Conservation (phyloP, 2,329 filamentous ascomycete genomes). For the Thelonectria blattea region DNA sequence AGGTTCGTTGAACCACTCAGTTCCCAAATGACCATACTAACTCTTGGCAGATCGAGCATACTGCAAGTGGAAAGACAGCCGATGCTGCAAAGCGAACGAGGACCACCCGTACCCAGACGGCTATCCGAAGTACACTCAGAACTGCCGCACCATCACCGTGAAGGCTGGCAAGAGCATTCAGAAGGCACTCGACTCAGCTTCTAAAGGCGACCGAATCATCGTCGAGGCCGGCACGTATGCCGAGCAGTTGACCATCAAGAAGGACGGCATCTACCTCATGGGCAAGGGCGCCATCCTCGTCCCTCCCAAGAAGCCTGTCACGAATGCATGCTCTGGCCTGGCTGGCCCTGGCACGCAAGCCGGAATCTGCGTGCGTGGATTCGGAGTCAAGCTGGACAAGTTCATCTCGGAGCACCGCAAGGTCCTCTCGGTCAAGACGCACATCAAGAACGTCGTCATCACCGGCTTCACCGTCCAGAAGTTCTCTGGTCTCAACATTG, state of each 20-base stretch:
- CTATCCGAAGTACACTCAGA: constrained; percentile 3
- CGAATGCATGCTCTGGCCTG: constrained; percentile 43
- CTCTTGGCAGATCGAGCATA: constrained; percentile 10
- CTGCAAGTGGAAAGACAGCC: constrained; percentile 27
- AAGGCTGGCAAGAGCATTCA: constrained; percentile 39
- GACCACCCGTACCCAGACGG: neutral
- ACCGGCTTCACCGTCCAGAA: constrained; percentile 42
- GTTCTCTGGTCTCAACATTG: constrained; percentile 45
- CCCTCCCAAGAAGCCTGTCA: constrained; percentile 29
- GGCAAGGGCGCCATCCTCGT: constrained; percentile 37
- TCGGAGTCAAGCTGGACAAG: constrained; percentile 31
- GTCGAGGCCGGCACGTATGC: constrained; percentile 42
- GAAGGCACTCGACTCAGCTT: constrained; percentile 38
- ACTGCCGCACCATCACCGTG: constrained; percentile 26
- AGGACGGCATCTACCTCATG: constrained; percentile 42
- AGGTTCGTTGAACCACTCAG: neutral
- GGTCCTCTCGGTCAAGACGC: constrained; percentile 34
- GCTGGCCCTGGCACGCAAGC: constrained; percentile 31
- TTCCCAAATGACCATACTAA: constrained; percentile 8
- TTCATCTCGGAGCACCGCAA: constrained; percentile 42
- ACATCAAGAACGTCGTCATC: constrained; percentile 41
- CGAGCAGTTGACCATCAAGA: constrained; percentile 45
- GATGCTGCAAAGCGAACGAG: constrained; percentile 20
- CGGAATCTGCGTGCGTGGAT: constrained; percentile 46
- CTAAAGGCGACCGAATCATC: constrained; percentile 40